These are phyloP conservation scores for Stygiomarasmius scandens DNA, from an alignment of 1,284 basidiomycete species.

Conservation along the genomic window DNA sequence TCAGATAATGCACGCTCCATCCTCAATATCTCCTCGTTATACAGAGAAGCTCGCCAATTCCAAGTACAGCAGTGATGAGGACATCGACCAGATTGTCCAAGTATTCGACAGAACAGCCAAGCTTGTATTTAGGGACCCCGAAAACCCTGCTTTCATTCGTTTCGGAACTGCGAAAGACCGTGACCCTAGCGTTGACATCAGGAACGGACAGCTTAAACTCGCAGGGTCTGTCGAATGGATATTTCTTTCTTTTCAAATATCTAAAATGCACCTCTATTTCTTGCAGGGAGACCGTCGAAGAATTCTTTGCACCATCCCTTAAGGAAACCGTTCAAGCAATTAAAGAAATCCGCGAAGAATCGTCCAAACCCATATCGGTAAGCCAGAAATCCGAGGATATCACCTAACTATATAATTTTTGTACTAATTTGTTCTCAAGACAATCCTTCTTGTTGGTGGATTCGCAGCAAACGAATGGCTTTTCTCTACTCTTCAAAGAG, in stretches of 20 bases:
- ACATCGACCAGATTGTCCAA: conserved; percentile 36
- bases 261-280: neutral
- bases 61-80: conserved; percentile 31
- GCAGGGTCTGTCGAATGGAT: conserved; percentile 32
- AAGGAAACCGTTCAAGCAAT: conserved; percentile 35
- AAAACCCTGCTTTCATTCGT: conserved; percentile 40
- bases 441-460: conserved; percentile 44
- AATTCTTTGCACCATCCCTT: conserved; percentile 44
- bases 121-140: conserved; percentile 37
- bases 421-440: conserved; percentile 23
- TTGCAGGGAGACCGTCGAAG: conserved; percentile 35
- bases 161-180: conserved; percentile 41
- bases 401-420: neutral
- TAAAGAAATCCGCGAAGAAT: conserved; percentile 29
- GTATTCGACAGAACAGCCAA: conserved; percentile 46
- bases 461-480: conserved; percentile 57
- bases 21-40: neutral
- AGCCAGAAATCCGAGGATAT: neutral
- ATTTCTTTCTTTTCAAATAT: neutral
- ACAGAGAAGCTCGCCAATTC: conserved; percentile 38
- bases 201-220: conserved; percentile 42
- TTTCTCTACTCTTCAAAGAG: conserved; percentile 37
- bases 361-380: conserved; percentile 23
- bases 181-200: conserved; percentile 38
- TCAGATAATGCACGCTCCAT: neutral